Evolutionary conservation across 768 basidiomycete species (phyloP).

Genomic region (Phylloporus rhodoxanthus): DNA sequence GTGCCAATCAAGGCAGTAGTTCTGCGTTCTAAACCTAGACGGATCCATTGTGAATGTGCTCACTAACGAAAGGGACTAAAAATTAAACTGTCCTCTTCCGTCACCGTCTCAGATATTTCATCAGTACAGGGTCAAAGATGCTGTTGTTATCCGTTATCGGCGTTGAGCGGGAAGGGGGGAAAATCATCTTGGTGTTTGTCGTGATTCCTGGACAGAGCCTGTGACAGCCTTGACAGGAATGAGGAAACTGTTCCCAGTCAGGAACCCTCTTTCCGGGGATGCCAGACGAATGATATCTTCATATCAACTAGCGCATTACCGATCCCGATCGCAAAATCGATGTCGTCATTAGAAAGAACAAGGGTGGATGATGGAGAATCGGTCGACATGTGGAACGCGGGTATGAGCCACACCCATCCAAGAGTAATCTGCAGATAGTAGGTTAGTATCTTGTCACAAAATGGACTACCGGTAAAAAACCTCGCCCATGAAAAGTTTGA

Average conservation of each 20-base stretch:
- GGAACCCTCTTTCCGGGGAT: conserved; percentile 3
- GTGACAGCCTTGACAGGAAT: not conserved
- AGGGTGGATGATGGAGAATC: conserved; percentile 35
- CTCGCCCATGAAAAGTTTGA: conserved; percentile 70
- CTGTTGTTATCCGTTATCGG: not conserved
- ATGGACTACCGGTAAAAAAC: conserved; percentile 30
- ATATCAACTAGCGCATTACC: conserved; percentile 64
- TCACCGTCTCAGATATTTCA: not conserved
- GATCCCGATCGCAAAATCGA: conserved; percentile 75
- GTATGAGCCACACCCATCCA: conserved; percentile 85
- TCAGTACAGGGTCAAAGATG: not conserved
- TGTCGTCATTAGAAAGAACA: conserved; percentile 50
- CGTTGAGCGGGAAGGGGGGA: not conserved
- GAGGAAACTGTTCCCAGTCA: not conserved
- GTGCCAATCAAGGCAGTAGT: not conserved
- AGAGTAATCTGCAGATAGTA: conserved; percentile 51
- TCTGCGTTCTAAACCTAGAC: not conserved
- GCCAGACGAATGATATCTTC: conserved; percentile 55
- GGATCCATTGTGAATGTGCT: not conserved
- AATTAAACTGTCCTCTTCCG: not conserved
- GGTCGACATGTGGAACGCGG: conserved; percentile 70
- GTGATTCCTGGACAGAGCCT: not conserved
- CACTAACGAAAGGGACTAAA: not conserved
- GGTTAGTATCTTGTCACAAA: not conserved
- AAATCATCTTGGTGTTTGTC: not conserved